Conservation (phyloP, 345 rosid genomes). For the Bruguiera gymnorhiza region DNA sequence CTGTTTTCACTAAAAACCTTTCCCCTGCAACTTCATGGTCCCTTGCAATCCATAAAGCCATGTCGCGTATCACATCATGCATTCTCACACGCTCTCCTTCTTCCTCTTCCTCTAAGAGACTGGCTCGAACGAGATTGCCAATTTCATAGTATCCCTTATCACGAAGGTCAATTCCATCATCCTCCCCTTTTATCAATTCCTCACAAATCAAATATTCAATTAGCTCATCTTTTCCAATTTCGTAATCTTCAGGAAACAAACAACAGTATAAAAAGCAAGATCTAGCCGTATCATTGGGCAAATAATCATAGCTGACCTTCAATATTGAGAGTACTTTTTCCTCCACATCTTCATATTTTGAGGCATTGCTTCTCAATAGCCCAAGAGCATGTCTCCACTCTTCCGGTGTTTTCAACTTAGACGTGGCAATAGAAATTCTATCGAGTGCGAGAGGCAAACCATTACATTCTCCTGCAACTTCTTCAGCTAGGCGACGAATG, state of each 20-base stretch:
- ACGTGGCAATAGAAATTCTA: slow-evolving; percentile 9
- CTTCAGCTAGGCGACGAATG: neutral
- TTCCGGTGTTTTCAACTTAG: neutral
- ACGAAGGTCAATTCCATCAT: neutral
- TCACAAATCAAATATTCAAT: slow-evolving; percentile 16
- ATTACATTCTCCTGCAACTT: slow-evolving; percentile 12
- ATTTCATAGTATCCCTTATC: slow-evolving; percentile 14
- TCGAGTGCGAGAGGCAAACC: slow-evolving; percentile 18
- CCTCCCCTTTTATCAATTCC: slow-evolving; percentile 14
- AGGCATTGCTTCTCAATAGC: neutral
- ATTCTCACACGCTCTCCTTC: no score
- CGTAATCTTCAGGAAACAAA: slow-evolving; percentile 12
- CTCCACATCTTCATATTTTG: neutral
- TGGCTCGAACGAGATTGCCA: neutral
- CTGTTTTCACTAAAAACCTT: no score
- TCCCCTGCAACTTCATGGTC: no score
- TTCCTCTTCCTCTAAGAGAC: slow-evolving; percentile 12
- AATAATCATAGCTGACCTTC: slow-evolving; percentile 7
- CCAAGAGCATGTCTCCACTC: slow-evolving; percentile 17
- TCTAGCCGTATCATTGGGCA: neutral
- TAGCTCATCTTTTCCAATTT: neutral
- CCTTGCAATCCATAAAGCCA: no score
- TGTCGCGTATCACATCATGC: no score
- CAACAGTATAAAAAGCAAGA: slow-evolving; percentile 20
- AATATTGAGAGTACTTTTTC: neutral